Evolutionary conservation across 139 green algal species (phyloP).

Genomic region (Chlamydomonas sp.): DNA sequence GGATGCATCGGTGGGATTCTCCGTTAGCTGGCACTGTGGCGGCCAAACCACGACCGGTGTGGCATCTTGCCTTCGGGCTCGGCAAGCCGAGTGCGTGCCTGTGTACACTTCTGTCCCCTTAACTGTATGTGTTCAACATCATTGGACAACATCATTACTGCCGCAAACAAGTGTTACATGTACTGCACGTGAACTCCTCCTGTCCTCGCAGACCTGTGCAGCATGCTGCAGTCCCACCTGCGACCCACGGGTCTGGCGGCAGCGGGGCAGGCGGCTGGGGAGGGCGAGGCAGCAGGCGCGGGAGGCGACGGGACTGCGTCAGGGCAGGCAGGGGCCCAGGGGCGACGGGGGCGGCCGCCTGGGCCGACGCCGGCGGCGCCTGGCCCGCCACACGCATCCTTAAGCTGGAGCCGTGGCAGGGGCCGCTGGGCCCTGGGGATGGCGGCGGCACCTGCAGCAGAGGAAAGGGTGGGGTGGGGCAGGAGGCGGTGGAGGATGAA

Average conservation of each 20-base stretch:
- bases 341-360: no score
- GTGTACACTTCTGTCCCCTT: no score
- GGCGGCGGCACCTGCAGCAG: not conserved
- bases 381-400: not conserved
- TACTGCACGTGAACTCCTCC: not conserved
- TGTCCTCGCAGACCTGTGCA: conserved; percentile 18
- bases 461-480: not conserved
- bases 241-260: conserved; percentile 20
- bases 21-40: not conserved
- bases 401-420: not conserved
- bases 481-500: not conserved
- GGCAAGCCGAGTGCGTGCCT: no score
- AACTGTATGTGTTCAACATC: no score
- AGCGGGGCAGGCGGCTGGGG: no score
- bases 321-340: no score
- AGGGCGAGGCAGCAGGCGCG: no score
- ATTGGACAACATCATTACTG: not conserved
- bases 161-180: not conserved
- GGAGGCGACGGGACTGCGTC: no score
- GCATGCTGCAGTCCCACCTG: conserved; percentile 14
- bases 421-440: not conserved
- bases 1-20: not conserved
- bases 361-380: not conserved
- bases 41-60: no score
- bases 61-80: no score